Percentiles rank a stretch among this genome's conserved stretches.
Conservation (phyloP, 192 early-diverging fungal genomes). For the Podila minutissima region DNA sequence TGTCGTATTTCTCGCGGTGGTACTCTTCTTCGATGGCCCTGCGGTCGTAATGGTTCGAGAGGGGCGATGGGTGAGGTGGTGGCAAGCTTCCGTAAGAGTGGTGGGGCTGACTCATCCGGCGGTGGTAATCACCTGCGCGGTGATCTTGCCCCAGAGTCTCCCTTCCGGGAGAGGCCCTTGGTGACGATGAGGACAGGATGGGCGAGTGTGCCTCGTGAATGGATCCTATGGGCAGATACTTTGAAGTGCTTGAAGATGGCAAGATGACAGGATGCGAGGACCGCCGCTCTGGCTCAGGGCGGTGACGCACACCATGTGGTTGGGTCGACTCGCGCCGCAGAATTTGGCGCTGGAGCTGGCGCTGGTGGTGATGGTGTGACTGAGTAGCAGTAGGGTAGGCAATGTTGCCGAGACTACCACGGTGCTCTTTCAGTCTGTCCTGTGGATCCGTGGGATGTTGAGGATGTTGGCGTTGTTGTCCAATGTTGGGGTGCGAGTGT, state of each 20-base stretch:
- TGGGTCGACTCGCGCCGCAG: constrained; percentile 26
- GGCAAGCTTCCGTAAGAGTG: constrained; percentile 7
- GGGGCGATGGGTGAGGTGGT: constrained; percentile 10
- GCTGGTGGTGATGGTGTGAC: constrained; percentile 16
- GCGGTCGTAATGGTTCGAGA: constrained; percentile 17
- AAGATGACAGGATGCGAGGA: constrained; percentile 23
- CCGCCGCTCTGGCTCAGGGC: constrained; percentile 10
- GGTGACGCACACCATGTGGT: constrained; percentile 2
- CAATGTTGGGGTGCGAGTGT: constrained; percentile 34
- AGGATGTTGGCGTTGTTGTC: constrained; percentile 24
- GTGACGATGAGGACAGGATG: constrained; percentile 7
- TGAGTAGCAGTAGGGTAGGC: constrained; percentile 6
- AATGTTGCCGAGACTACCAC: constrained; percentile 7
- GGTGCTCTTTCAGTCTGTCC: constrained; percentile 10
- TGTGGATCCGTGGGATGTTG: constrained; percentile 14
- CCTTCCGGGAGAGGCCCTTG: constrained; percentile 12
- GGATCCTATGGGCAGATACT: neutral
- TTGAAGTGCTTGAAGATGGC: constrained; percentile 11
- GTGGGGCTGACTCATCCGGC: constrained; percentile 44
- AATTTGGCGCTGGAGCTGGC: constrained; percentile 8
- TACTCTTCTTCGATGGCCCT: constrained; percentile 23
- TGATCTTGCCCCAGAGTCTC: constrained; percentile 1
- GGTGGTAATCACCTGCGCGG: constrained; percentile 9
- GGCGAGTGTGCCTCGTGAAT: constrained; percentile 6
- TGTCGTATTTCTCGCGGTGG: constrained; percentile 18